A percentile compares a stretch with the other conserved stretches of the same genome.
Evolutionary conservation across 164 flowering plant genomes (phyloP).

Genomic region (Amborella trichopoda): DNA sequence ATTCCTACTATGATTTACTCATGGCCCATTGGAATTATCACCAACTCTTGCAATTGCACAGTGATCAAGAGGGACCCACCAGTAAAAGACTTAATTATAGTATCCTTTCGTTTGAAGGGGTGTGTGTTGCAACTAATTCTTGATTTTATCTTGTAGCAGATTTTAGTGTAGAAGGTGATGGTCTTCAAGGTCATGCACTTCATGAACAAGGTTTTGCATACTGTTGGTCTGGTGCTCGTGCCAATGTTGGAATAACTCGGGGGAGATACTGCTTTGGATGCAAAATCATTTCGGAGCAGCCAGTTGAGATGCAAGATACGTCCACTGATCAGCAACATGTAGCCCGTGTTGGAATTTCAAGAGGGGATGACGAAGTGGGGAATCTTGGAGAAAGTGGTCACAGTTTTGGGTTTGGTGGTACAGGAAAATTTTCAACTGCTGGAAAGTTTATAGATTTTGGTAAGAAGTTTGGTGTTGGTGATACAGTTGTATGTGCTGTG

Average conservation of each 20-base stretch:
- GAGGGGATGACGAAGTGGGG: conserved; percentile 39
- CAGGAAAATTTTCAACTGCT: conserved; percentile 41
- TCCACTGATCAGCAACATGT: conserved; percentile 37
- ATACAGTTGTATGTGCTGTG: conserved; percentile 45
- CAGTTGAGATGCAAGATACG: conserved; percentile 50
- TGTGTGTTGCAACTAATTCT: not conserved
- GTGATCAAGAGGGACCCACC: too few relatives aligned
- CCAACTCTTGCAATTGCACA: too few relatives aligned
- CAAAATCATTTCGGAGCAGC: conserved; percentile 36
- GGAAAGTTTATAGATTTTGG: conserved; percentile 40
- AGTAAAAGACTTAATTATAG: too few relatives aligned
- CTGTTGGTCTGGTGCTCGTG: conserved; percentile 72
- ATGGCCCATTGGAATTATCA: too few relatives aligned
- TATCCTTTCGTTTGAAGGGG: too few relatives aligned
- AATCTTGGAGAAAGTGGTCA: conserved; percentile 40
- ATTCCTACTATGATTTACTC: too few relatives aligned
- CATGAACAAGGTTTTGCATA: conserved; percentile 48
- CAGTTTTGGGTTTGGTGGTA: conserved; percentile 53
- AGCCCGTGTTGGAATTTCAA: conserved; percentile 50
- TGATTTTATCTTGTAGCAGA: conserved; percentile 19
- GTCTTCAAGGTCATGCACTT: conserved; percentile 37
- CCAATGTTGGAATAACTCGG: conserved; percentile 37
- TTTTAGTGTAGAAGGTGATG: conserved; percentile 41
- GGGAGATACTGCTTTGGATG: conserved; percentile 62
- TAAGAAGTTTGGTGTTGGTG: conserved; percentile 41